Conservation (phyloP, 441 rosid genomes). For the Syzygium syzygioides region DNA sequence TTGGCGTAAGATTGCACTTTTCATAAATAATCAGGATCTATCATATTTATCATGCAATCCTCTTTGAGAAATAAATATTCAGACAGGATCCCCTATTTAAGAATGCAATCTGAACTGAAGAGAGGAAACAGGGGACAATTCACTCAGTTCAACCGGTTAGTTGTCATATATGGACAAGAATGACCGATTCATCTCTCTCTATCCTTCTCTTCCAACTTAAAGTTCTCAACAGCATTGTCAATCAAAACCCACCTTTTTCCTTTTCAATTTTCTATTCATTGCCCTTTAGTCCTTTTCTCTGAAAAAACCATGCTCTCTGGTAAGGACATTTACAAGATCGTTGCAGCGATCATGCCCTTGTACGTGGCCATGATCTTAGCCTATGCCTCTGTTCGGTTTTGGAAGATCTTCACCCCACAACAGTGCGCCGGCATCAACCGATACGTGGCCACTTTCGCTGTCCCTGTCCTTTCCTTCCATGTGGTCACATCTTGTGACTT, state of each 20-base stretch:
- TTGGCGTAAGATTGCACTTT: no score
- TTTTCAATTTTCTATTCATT: background rate
- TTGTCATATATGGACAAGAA: background rate
- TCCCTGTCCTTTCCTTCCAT: background rate
- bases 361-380: constrained; percentile 11
- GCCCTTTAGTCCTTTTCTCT: background rate
- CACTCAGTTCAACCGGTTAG: background rate
- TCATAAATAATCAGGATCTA: no score
- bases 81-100: no score
- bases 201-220: background rate
- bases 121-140: no score
- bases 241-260: background rate
- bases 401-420: constrained; percentile 5
- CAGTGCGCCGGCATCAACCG: constrained; percentile 1
- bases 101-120: no score
- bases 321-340: background rate
- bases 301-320: background rate
- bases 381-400: background rate
- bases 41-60: no score
- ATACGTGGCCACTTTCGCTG: constrained; percentile 1
- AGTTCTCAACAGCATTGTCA: background rate
- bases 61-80: no score
- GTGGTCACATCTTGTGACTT: background rate
- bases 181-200: background rate
- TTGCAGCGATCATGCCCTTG: constrained; percentile 2